These are phyloP conservation scores for Cucurbita pepo DNA, from an alignment of 306 rosid species.

Conservation along the genomic window DNA sequence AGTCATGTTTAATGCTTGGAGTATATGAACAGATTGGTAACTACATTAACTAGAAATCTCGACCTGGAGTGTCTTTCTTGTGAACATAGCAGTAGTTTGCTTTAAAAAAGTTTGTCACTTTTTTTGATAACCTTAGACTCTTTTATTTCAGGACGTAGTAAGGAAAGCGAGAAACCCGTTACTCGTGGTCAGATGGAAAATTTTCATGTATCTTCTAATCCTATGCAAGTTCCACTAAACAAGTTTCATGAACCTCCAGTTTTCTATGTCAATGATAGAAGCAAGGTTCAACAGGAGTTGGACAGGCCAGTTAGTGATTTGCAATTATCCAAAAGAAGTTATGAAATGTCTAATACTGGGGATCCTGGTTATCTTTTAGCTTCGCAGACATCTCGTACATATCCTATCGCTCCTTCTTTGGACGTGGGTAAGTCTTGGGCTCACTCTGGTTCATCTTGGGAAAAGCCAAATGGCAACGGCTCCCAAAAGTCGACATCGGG, in stretches of 20 bases:
- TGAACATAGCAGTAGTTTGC: background rate
- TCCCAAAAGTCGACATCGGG: background rate
- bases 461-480: background rate
- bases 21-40: background rate
- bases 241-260: slow-evolving; percentile 32
- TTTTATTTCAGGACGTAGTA: slow-evolving; percentile 39
- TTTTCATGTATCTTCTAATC: slow-evolving; percentile 28
- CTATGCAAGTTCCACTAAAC: slow-evolving; percentile 27
- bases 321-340: slow-evolving; percentile 30
- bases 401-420: background rate
- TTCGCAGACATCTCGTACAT: slow-evolving; percentile 2
- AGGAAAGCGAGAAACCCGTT: slow-evolving; percentile 25
- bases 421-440: slow-evolving; percentile 3
- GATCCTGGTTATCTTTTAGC: background rate
- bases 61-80: background rate
- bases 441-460: slow-evolving; percentile 6
- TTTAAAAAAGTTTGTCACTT: background rate
- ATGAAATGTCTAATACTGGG: slow-evolving; percentile 3
- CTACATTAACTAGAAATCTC: background rate
- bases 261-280: slow-evolving; percentile 18
- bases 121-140: slow-evolving; percentile 7
- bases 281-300: slow-evolving; percentile 26
- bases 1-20: background rate
- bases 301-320: slow-evolving; percentile 38
- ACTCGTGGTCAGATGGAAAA: slow-evolving; percentile 13